Base-by-base conservation (phyloP, 2,329 filamentous ascomycete species). In the Tolypocladium album region DNA sequence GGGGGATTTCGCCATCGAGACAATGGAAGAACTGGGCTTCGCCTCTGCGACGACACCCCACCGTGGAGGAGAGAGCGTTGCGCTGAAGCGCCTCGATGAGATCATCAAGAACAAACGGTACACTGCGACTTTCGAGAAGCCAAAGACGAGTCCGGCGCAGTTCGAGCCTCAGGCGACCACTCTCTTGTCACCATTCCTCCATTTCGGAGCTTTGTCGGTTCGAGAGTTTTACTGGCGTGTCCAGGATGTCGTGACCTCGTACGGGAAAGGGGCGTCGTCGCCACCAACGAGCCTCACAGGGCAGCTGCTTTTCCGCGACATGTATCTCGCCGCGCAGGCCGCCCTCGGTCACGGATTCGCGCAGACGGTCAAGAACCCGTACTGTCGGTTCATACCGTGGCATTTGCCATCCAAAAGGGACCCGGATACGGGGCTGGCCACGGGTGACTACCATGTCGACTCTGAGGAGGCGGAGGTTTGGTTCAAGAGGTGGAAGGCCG, bases 321-420 rank as follows among this genome's bases (percentile, higher is more conserved):
- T 92, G 89, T 92, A 92, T 72, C 92, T 92, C 66, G 88, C 82
- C 17, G 88, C 88, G 0, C 88, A 92, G 69, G 87, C 88, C 0
- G 79, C 82, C 0, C 74, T 91, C 1, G 88, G 88, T 0, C 77
- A 81, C 39, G 67, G 75, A 0, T 92, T 90, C 65, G 78, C 75
- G 1, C 87, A 89, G 66, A 87, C 86, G 0, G 75, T 82, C 56
- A 81, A 82, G 42, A 92, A 92, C 66, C 71, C 79, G 0, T 75
- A 87, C 63, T 87, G 83, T 45, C 81, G 88, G n/a, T 91, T 92
- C 71, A 83, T 92, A 17, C 88, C 88, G 4, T 92, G 89, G 89
- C 88, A 91, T 67, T 74, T 92, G 1, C 88, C 86, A 0, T 87
- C 84, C 2, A 84, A 83, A 63, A 64, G 82, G 58, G 76, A 75